These are phyloP conservation scores for Guadua angustifolia DNA, from an alignment of 176 grass and related monocot species.

Conservation along the genomic window DNA sequence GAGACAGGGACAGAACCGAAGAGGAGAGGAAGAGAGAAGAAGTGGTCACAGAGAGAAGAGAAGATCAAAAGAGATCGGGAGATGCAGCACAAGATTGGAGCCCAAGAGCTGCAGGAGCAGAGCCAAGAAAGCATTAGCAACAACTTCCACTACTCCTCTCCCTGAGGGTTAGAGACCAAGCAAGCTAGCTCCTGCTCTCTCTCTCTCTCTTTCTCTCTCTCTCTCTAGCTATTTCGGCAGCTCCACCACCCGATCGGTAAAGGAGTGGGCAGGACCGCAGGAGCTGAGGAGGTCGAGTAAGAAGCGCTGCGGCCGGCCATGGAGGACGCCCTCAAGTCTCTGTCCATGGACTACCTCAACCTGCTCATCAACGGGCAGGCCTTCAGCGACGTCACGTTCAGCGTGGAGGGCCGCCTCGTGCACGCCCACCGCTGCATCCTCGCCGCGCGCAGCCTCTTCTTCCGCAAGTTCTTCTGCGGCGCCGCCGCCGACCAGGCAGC, in stretches of 20 bases:
- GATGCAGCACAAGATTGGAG: conserved; percentile 50
- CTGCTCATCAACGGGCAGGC: conserved; percentile 97
- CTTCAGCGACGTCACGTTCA: conserved; percentile 98
- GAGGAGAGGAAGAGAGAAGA: neutral
- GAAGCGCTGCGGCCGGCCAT: conserved; percentile 45
- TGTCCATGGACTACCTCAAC: conserved; percentile 98
- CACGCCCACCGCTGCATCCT: conserved; percentile 99
- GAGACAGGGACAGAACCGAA: no score
- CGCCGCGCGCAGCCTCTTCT: conserved; percentile 94
- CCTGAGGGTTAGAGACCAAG: neutral
- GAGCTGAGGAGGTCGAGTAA: conserved; percentile 21
- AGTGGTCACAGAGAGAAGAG: neutral
- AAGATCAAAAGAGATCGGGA: conserved; percentile 50
- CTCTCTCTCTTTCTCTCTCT: neutral
- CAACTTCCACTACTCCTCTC: conserved; percentile 51
- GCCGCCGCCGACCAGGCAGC: conserved; percentile 51
- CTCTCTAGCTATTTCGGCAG: conserved; percentile 28
- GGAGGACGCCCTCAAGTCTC: conserved; percentile 92
- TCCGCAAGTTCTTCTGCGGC: conserved; percentile 95
- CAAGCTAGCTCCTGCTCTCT: neutral
- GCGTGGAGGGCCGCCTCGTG: conserved; percentile 86
- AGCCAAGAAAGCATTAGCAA: conserved; percentile 45
- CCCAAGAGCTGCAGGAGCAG: conserved; percentile 43
- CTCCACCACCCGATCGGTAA: conserved; percentile 12
- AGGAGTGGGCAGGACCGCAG: neutral